Evolutionary conservation across 1,139 yeast species (phyloP).

Genomic region (Magnusiomyces sp.): DNA sequence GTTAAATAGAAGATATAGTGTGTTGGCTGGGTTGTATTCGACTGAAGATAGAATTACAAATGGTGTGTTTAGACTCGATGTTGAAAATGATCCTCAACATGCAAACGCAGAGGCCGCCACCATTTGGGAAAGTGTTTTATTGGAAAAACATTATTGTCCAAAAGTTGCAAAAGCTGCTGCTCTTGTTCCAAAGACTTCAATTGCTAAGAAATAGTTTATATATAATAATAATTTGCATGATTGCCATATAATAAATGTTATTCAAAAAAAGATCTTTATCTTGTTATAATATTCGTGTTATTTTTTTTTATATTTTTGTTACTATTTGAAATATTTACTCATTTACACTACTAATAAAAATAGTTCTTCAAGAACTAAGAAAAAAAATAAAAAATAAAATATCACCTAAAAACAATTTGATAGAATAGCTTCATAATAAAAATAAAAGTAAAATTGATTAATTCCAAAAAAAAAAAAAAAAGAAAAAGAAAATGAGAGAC

Average conservation of each 20-base stretch:
- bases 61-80: constrained; percentile 62
- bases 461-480: too few species aligned
- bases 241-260: background rate
- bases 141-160: constrained; percentile 78
- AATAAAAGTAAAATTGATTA: too few species aligned
- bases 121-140: constrained; percentile 74
- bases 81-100: constrained; percentile 55
- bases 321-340: too few species aligned
- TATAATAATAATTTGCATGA: background rate
- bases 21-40: constrained; percentile 64
- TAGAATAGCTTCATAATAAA: too few species aligned
- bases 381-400: too few species aligned
- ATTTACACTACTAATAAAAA: too few species aligned
- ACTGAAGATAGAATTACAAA: constrained; percentile 82
- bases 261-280: too few species aligned
- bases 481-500: too few species aligned
- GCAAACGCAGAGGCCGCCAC: constrained; percentile 83
- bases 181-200: constrained; percentile 17
- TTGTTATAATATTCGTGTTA: too few species aligned
- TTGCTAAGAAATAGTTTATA: constrained; percentile 6
- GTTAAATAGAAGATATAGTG: constrained; percentile 55
- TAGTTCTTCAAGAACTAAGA: too few species aligned
- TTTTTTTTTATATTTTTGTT: too few species aligned
- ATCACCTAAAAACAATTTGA: too few species aligned
- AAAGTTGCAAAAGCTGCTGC: constrained; percentile 51